Percentiles rank a stretch among this genome's conserved stretches.
These are phyloP conservation scores for Acephala macrosclerotiorum DNA, from an alignment of 2,329 filamentous ascomycete genomes.

Conservation along the genomic window DNA sequence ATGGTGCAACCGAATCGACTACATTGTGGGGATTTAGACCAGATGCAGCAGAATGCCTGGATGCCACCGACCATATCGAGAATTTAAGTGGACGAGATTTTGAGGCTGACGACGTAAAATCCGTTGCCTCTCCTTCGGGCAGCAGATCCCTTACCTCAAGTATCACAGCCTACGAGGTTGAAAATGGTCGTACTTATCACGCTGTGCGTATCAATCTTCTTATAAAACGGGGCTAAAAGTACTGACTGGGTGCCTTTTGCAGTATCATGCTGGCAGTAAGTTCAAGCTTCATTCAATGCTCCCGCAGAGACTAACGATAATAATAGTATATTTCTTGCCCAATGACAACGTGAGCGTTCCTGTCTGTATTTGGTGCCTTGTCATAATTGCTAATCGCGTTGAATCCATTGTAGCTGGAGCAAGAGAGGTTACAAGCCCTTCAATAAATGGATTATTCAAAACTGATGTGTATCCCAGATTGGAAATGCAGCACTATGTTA, in stretches of 20 bases:
- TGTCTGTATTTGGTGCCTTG: too few relatives aligned
- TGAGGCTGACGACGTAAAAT: too few relatives aligned
- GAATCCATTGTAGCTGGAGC: neutral
- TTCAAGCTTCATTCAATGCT: too few relatives aligned
- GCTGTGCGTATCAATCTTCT: neutral
- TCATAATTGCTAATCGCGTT: too few relatives aligned
- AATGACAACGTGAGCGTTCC: neutral
- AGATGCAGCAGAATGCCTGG: neutral
- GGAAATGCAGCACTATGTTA: neutral
- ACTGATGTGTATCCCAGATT: neutral
- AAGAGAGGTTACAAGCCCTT: neutral
- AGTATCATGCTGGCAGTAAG: neutral
- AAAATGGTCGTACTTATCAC: neutral
- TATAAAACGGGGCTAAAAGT: neutral
- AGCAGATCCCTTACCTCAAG: neutral
- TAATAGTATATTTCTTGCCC: neutral
- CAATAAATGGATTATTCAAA: neutral
- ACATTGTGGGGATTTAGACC: too few relatives aligned
- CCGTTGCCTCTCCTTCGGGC: too few relatives aligned
- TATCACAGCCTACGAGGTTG: neutral
- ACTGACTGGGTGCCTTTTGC: neutral
- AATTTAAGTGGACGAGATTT: neutral
- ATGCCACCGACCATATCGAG: neutral
- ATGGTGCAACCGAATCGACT: too few relatives aligned
- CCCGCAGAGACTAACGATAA: neutral